phyloP scores from a whole-genome alignment of 2,329 filamentous ascomycete genomes.

The Neurospora crassa region DNA sequence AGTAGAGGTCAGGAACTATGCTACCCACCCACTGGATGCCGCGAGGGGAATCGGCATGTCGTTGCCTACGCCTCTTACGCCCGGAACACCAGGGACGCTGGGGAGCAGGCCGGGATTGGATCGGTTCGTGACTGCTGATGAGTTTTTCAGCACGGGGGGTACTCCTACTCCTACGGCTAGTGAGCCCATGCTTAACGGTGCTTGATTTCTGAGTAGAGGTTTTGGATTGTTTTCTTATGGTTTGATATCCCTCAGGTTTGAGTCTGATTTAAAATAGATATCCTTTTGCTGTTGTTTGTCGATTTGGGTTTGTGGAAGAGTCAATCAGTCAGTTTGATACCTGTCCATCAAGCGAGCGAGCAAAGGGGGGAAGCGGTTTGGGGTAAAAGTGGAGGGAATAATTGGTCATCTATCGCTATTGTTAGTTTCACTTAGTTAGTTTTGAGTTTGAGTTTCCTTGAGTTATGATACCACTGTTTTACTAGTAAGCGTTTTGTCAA shows the following conservation, averaged over 20 bases:
- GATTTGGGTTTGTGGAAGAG: no score
- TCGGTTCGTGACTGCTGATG: conserved; percentile 45
- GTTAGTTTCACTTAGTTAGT: background rate
- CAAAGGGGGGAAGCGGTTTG: background rate
- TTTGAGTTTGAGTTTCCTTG: background rate
- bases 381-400: background rate
- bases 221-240: no score
- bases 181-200: background rate
- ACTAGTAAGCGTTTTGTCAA: background rate
- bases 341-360: background rate
- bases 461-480: background rate
- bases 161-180: background rate
- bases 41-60: conserved; percentile 2
- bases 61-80: conserved; percentile 6
- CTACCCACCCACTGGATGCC: background rate
- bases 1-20: background rate
- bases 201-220: no score
- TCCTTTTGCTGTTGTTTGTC: background rate
- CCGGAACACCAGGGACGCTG: conserved; percentile 3
- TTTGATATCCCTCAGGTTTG: background rate
- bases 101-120: conserved; percentile 35
- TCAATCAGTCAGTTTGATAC: background rate
- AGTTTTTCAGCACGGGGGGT: conserved; percentile 19
- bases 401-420: no score
- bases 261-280: background rate